Conservation (phyloP, 164 flowering plant genomes). For the Magnolia officinalis region DNA sequence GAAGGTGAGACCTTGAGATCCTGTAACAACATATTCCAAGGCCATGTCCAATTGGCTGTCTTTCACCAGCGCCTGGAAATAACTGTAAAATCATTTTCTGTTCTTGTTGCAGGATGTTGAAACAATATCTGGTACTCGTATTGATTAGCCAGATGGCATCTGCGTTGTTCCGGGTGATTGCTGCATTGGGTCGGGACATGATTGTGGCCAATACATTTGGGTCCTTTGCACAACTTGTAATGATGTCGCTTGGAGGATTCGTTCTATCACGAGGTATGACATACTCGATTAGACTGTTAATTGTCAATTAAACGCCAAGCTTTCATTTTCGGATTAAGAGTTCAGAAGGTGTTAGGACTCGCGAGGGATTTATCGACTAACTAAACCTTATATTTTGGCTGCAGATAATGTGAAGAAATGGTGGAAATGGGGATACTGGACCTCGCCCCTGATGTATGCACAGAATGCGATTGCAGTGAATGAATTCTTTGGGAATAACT, state of each 20-base stretch:
- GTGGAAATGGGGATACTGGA: constrained; percentile 73
- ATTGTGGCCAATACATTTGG: constrained; percentile 39
- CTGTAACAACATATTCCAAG: background rate
- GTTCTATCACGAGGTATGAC: constrained; percentile 39
- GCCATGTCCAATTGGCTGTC: background rate
- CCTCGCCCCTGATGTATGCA: constrained; percentile 57
- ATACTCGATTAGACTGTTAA: constrained; percentile 2
- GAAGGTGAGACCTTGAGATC: constrained; percentile 37
- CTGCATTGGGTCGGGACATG: constrained; percentile 30
- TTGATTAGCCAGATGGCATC: constrained; percentile 36
- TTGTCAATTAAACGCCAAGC: too few relatives aligned
- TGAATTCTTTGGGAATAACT: constrained; percentile 56
- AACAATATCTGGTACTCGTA: constrained; percentile 31
- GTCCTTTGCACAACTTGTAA: constrained; percentile 22
- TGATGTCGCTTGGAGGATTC: constrained; percentile 36
- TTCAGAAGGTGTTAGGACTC: background rate
- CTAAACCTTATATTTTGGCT: background rate
- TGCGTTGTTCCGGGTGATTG: constrained; percentile 34
- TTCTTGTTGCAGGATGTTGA: constrained; percentile 35
- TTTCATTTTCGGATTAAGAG: background rate
- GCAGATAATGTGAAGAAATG: constrained; percentile 39
- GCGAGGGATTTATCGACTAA: background rate
- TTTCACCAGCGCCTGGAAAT: background rate
- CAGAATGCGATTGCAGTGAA: constrained; percentile 46
- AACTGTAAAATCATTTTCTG: background rate